phyloP scores from a whole-genome alignment of 192 early-diverging fungal species.

The Umbelopsis sp. region DNA sequence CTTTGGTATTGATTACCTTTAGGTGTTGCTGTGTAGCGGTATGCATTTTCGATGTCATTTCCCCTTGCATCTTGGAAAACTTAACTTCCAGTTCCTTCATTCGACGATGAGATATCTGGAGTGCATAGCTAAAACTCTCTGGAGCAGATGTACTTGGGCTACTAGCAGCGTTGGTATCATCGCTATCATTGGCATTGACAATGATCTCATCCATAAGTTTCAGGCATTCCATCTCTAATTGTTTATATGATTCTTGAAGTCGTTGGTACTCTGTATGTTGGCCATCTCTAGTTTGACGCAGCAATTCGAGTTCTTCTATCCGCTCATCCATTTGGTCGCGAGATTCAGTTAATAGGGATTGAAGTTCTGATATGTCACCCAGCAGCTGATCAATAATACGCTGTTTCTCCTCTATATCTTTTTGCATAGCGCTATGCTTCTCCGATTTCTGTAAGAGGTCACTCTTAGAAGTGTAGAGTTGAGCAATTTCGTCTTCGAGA shows the following conservation, averaged over 20 bases:
- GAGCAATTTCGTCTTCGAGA: background rate
- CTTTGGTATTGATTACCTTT: background rate
- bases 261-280: background rate
- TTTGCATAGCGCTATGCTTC: background rate
- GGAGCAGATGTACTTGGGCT: no score
- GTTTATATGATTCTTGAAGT: background rate
- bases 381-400: background rate
- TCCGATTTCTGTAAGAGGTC: background rate
- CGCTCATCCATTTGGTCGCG: background rate
- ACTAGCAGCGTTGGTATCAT: background rate
- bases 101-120: background rate
- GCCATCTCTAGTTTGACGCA: background rate
- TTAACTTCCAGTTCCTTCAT: background rate
- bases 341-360: background rate
- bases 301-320: background rate
- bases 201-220: conserved; percentile 4
- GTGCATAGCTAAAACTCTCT: background rate
- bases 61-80: background rate
- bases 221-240: background rate
- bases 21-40: background rate
- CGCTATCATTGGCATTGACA: background rate
- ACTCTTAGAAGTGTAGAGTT: background rate
- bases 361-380: conserved; percentile 1
- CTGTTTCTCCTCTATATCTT: background rate
- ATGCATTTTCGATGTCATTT: background rate